Evolutionary conservation across 1,284 basidiomycete genomes (phyloP).

Genomic region (Phlebopus sp.): DNA sequence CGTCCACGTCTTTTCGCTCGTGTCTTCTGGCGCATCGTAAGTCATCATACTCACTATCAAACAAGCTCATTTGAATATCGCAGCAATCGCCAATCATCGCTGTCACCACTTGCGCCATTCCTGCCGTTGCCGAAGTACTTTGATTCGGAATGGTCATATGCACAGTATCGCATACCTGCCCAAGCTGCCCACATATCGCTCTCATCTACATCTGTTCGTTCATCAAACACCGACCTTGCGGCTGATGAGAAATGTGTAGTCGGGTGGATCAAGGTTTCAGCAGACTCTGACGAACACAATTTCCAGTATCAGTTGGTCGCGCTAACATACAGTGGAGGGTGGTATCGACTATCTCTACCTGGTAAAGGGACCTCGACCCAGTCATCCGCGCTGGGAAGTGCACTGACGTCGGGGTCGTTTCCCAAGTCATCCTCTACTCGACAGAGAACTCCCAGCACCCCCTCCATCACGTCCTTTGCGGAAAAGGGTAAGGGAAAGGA

Average conservation of each 20-base stretch:
- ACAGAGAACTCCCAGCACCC: constrained; percentile 50
- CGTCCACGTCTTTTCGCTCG: constrained; percentile 84
- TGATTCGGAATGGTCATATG: constrained; percentile 90
- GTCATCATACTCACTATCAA: constrained; percentile 28
- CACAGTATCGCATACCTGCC: constrained; percentile 86
- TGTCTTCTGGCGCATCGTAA: constrained; percentile 62
- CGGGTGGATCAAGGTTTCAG: constrained; percentile 72
- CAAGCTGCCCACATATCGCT: constrained; percentile 79
- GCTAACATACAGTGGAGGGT: constrained; percentile 87
- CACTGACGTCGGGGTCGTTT: constrained; percentile 43
- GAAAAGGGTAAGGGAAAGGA: constrained; percentile 64
- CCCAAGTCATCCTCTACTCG: constrained; percentile 40
- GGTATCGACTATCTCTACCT: constrained; percentile 85
- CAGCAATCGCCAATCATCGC: constrained; percentile 78
- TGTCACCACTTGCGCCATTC: constrained; percentile 73
- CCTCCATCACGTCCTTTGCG: constrained; percentile 44
- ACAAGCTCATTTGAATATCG: constrained; percentile 11
- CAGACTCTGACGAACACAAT: constrained; percentile 27
- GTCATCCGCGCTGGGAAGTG: constrained; percentile 2
- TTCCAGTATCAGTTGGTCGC: constrained; percentile 79
- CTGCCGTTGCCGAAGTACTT: constrained; percentile 90
- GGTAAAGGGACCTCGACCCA: constrained; percentile 31
- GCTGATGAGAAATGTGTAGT: constrained; percentile 86
- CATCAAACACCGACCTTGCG: constrained; percentile 58
- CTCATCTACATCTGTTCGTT: constrained; percentile 53